These are phyloP conservation scores for Yamagishiella unicocca DNA, from an alignment of 139 green algal species.

Conservation along the genomic window DNA sequence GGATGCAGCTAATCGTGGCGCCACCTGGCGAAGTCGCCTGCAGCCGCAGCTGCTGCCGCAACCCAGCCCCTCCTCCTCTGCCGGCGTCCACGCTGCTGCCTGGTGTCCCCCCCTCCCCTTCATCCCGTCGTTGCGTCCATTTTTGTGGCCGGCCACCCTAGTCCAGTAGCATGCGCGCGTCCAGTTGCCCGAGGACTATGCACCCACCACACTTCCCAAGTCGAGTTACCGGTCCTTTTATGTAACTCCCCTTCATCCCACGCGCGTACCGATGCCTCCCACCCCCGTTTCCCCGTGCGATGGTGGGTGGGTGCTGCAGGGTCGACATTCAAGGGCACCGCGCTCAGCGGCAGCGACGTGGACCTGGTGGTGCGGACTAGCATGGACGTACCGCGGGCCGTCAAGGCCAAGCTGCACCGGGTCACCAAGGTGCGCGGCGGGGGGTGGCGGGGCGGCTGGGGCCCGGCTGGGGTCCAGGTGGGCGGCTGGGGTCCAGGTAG, in stretches of 20 bases:
- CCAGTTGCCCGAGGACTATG: neutral
- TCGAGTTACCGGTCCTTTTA: too few species aligned
- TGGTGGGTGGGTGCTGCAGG: neutral
- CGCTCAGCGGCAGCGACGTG: constrained; percentile 18
- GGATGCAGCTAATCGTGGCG: too few species aligned
- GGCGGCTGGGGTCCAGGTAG: neutral
- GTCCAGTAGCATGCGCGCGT: neutral
- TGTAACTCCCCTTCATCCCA: neutral
- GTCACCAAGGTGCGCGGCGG: neutral
- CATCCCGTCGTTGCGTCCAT: too few species aligned
- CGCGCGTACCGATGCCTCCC: neutral
- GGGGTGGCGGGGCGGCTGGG: too few species aligned
- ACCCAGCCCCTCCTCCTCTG: neutral
- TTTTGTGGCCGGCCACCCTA: neutral
- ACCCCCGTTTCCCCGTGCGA: neutral
- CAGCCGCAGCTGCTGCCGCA: neutral
- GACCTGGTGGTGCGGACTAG: neutral
- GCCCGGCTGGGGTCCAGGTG: neutral
- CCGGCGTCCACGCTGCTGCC: neutral
- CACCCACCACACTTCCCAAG: neutral
- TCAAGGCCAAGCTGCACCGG: neutral
- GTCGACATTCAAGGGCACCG: neutral
- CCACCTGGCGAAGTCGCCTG: neutral
- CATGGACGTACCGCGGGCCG: neutral
- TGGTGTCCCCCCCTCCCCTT: too few species aligned